A percentile compares a stretch with the other conserved stretches of the same genome.
Evolutionary conservation across 495 filamentous ascomycete genomes (phyloP).

Genomic region (Pseudomonodictys pantanalensis): DNA sequence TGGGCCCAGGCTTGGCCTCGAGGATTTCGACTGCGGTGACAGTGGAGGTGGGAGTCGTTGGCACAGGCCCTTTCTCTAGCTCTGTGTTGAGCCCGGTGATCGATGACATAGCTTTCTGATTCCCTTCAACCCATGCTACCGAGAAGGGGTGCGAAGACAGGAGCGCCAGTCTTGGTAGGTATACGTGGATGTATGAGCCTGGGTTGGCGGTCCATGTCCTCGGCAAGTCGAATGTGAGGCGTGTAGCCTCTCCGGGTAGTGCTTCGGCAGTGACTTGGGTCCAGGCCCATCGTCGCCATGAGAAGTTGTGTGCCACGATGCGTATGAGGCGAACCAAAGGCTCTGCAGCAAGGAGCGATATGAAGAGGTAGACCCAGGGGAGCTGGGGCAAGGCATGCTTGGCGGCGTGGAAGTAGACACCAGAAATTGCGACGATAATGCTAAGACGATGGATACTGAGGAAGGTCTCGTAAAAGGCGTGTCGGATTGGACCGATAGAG

Average conservation of each 20-base stretch:
- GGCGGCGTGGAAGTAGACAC: constrained; percentile 68
- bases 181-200: constrained; percentile 78
- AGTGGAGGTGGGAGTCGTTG: too few relatives aligned
- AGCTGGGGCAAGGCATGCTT: constrained; percentile 59
- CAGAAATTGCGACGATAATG: constrained; percentile 61
- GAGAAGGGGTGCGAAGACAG: constrained; percentile 70
- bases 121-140: constrained; percentile 55
- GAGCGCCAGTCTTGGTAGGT: constrained; percentile 70
- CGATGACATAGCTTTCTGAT: constrained; percentile 43
- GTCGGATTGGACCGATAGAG: constrained; percentile 71
- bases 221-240: constrained; percentile 74
- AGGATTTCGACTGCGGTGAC: constrained; percentile 34
- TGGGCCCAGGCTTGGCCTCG: constrained; percentile 38
- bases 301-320: constrained; percentile 60
- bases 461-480: constrained; percentile 90
- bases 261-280: constrained; percentile 60
- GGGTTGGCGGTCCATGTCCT: constrained; percentile 70
- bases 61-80: constrained; percentile 29
- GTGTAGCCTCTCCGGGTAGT: constrained; percentile 61
- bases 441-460: constrained; percentile 72
- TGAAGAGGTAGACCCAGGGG: constrained; percentile 58
- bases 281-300: constrained; percentile 39
- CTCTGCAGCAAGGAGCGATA: constrained; percentile 44
- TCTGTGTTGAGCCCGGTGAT: too few relatives aligned
- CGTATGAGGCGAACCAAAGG: constrained; percentile 54